Evolutionary conservation across 345 rosid genomes (phyloP), one percentile per base, ranked within the genome.

Genomic region (Tarenaya hassleriana): DNA sequence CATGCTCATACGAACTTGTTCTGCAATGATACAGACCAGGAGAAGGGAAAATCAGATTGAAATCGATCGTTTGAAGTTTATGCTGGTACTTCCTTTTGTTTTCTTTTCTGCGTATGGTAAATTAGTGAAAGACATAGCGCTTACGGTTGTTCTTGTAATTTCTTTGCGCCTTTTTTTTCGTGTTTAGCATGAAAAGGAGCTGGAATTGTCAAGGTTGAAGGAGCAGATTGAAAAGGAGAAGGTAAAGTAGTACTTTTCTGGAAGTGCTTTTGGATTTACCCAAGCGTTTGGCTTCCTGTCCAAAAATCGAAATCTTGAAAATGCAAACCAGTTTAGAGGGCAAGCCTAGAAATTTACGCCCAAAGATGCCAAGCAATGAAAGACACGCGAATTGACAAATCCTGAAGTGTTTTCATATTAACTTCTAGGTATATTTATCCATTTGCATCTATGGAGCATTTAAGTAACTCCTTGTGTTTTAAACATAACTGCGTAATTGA

Each of bases 21-120:
- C n/a, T n/a, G n/a, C n/a, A n/a, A 47, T 73, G 62, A 50, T 66
- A 42, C 84, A 87, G 95, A 61, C 37, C 11, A 58, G 17, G 57
- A 58, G 58, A 56, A 60, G 62, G 57, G 89, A 70, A 64, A 74
- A 73, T 52, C 75, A 61, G 55, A 58, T 72, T 54, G 82, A 87
- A 67, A 70, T 80, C 58, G 73, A 68, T 66, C 75, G 52, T 67
- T 89, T 91, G 64, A 82, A 74, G 67, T 69, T 64, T 49, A 64
- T 84, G 88, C 84, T 87, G 96, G 96, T 91, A 91, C 55, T 50
- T n/a, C n/a, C n/a, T n/a, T n/a, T n/a, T n/a, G n/a, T n/a, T n/a
- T 11, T 55, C 29, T 48, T 16, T n/a, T n/a, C n/a, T n/a, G 55
- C n/a, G 15, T 41, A 67, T 48, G n/a, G 34, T 53, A 41, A 5